These are phyloP conservation scores for Senna siamea DNA, from an alignment of 306 rosid genomes.

Conservation along the genomic window DNA sequence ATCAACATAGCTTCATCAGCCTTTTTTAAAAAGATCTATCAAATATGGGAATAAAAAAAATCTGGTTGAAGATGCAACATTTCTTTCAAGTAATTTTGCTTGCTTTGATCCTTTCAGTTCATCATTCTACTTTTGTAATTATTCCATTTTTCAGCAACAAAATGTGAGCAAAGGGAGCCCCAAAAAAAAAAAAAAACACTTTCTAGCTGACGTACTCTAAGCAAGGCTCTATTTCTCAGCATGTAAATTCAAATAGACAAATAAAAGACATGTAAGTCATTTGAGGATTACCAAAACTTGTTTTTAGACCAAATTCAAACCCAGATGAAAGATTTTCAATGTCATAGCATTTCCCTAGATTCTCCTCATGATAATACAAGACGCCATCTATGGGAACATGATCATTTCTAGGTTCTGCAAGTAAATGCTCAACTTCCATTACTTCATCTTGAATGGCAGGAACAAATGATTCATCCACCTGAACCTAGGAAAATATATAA, in stretches of 20 bases:
- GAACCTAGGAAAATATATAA: constrained; percentile 49
- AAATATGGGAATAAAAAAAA: background rate
- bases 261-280: constrained; percentile 16
- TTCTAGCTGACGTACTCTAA: background rate
- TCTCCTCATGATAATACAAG: constrained; percentile 50
- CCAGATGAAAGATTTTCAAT: constrained; percentile 50
- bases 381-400: constrained; percentile 56
- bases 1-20: constrained; percentile 12
- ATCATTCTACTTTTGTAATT: constrained; percentile 21
- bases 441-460: constrained; percentile 61
- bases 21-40: constrained; percentile 1
- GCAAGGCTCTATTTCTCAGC: constrained; percentile 19
- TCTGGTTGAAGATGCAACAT: constrained; percentile 30
- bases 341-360: constrained; percentile 47
- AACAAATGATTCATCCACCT: constrained; percentile 60
- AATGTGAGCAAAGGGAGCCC: background rate
- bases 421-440: constrained; percentile 61
- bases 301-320: constrained; percentile 55
- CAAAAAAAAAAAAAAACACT: background rate
- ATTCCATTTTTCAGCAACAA: constrained; percentile 35
- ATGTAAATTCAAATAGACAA: constrained; percentile 15
- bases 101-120: constrained; percentile 4
- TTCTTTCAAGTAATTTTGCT: constrained; percentile 20
- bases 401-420: constrained; percentile 65
- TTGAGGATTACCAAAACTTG: constrained; percentile 49